Evolutionary conservation across 345 rosid species (phyloP), one percentile per base, ranked within the genome.

Genomic region (Ceriops decandra): DNA sequence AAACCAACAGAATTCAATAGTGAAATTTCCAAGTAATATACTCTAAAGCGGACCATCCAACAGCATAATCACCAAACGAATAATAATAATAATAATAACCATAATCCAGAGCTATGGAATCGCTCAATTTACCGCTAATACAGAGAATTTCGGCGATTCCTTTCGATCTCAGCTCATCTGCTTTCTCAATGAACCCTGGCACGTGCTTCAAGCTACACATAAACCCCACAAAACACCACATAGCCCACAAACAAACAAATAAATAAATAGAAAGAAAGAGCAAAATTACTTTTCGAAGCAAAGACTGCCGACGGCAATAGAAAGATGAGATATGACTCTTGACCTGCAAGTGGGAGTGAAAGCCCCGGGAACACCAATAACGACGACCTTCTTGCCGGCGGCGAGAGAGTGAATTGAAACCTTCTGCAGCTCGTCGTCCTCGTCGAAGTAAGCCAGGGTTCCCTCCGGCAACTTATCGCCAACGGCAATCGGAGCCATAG

Each of bases 291-390:
- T 53, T 7, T n/a, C 27, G 0, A 21, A 69, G 51, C 9, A 22
- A 11, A 6, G 9, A 21, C 16, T 26, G 5, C 5, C 36, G 36
- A 33, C 36, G 36, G 36, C 9, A 7, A 33, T 33, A 7, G 36
- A 33, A 33, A 7, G 36, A 33, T 33, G 36, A 33, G 10, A 7
- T 7, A 33, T 10, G 36, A 33, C 0, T 33, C 3, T 46, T 35
- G 72, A 91, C 99, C 99, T 95, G 93, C 99, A 95, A 59, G 99
- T 95, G 27, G 99, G 98, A 26, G 99, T 95, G 80, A 95, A 95
- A 67, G 99, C 99, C 57, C 99, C 99, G 76, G 99, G 99, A 52
- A 95, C 99, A 31, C 95, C 99, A 59, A 95, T 85, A 73, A 95
- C 75, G 67, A 95, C 38, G 74, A 88, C 82, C 81, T 87, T 91